Percentiles rank a stretch among this genome's conserved stretches.
phyloP scores from a whole-genome alignment of 2,329 filamentous ascomycete genomes.

The Xylariaceae sp. region DNA sequence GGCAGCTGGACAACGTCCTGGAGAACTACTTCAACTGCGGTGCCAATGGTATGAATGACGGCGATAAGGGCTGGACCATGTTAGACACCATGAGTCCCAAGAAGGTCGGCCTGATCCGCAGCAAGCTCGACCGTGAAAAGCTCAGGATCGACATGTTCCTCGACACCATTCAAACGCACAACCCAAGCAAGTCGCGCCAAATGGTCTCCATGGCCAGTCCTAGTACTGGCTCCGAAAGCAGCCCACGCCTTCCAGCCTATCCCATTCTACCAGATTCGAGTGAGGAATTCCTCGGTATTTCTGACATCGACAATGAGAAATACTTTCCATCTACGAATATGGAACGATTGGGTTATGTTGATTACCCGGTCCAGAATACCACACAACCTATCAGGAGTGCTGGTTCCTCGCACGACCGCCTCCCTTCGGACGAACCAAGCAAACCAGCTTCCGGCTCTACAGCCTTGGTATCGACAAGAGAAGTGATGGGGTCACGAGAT shows the following conservation, averaged over 20 bases:
- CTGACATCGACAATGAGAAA: constrained; percentile 38
- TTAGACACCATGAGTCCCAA: constrained; percentile 35
- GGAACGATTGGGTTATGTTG: constrained; percentile 35
- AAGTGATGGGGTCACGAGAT: constrained; percentile 45
- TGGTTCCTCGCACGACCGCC: constrained; percentile 33
- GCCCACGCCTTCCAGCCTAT: constrained; percentile 28
- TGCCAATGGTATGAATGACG: constrained; percentile 29
- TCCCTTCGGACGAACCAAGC: constrained; percentile 37
- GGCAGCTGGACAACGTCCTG: constrained; percentile 50
- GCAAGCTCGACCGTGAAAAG: constrained; percentile 48
- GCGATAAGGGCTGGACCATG: constrained; percentile 31
- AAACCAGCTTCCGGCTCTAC: constrained; percentile 33
- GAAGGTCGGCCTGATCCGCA: constrained; percentile 39
- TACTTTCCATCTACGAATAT: constrained; percentile 38
- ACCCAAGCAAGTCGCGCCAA: constrained; percentile 38
- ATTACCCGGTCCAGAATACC: constrained; percentile 21
- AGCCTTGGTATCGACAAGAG: constrained; percentile 50
- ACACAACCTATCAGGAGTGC: constrained; percentile 22
- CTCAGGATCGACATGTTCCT: constrained; percentile 51
- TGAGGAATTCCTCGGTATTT: constrained; percentile 35
- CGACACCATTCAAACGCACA: constrained; percentile 51
- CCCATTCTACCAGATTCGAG: constrained; percentile 23
- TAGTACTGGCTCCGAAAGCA: constrained; percentile 41
- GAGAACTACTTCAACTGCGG: constrained; percentile 38
- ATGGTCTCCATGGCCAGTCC: constrained; percentile 32